Evolutionary conservation across 2,329 filamentous ascomycete species (phyloP), one percentile per base, ranked within the genome.

Genomic region (Diaporthe aspalathi): DNA sequence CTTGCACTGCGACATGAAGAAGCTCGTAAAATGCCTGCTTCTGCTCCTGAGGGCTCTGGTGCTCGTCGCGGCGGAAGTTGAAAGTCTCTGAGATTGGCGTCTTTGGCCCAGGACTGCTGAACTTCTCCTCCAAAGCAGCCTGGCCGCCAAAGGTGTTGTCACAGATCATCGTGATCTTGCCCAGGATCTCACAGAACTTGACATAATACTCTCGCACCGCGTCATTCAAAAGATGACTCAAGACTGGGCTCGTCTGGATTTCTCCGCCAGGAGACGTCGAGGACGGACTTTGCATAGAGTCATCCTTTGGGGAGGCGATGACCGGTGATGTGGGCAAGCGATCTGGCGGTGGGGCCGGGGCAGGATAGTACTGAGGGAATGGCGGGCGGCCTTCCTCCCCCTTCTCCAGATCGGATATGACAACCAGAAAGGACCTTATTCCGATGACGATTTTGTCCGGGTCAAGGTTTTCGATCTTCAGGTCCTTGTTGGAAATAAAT

Each of bases 371-470:
- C 56, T 91, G 89, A 1, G 96, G 96, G 75, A 98, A 98, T 0
- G 94, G 93, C 3, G 96, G 96, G 29, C 88, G 88, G 16, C 91
- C 89, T 74, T 90, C 88, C 62, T 95, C 92, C 32, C 92, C 92
- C 74, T 92, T 95, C 80, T 99, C 96, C 32, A 98, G 85, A 79
- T 99, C 96, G 0, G 93, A 89, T 90, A 99, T 95, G 75, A 98
- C 94, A 40, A 93, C 93, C 35, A 99, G 86, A 79, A 98, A 99
- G 3, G 96, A 93, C 74, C 94, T 90, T 74, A 99, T 99, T 3
- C 95, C 96, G 76, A 99, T 93, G n/a, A 98, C 95, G 83, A 98
- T 97, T 76, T 94, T 92, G 78, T 99, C 97, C 0, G 97, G 96
- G 73, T 99, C 96, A 73, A 99, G 87, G 78, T 97, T 94, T 78